Conservation (phyloP, 1,284 basidiomycete genomes). For the Pulveroboletus sp. region DNA sequence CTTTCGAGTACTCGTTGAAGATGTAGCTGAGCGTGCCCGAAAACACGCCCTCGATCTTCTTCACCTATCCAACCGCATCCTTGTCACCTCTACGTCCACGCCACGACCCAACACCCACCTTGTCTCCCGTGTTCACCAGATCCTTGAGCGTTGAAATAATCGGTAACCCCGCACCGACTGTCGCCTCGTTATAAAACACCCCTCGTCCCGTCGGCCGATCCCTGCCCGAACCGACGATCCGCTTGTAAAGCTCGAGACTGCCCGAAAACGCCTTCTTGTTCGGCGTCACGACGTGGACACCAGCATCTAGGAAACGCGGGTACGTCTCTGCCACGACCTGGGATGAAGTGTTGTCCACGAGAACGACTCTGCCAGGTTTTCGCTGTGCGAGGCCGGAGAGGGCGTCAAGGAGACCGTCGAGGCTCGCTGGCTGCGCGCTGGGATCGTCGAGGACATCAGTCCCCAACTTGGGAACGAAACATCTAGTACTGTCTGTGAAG, state of each 20-base stretch:
- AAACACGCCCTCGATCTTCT: constrained; percentile 85
- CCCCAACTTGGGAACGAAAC: constrained; percentile 44
- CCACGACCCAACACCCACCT: constrained; percentile 46
- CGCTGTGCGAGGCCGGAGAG: constrained; percentile 38
- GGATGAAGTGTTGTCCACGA: constrained; percentile 95
- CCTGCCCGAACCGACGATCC: constrained; percentile 49
- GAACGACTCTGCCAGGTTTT: constrained; percentile 57
- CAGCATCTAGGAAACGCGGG: constrained; percentile 77
- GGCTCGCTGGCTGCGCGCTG: constrained; percentile 45
- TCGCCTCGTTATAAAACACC: constrained; percentile 88
- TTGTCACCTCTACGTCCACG: not conserved
- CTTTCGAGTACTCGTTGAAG: constrained; percentile 93
- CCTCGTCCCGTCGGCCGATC: constrained; percentile 49
- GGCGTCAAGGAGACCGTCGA: constrained; percentile 42
- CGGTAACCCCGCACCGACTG: constrained; percentile 95
- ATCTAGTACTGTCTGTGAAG: constrained; percentile 50
- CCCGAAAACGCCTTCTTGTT: constrained; percentile 98
- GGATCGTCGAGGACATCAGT: constrained; percentile 41
- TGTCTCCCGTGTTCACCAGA: constrained; percentile 89
- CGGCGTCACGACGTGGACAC: constrained; percentile 90
- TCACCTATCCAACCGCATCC: constrained; percentile 46
- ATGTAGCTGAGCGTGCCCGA: constrained; percentile 98
- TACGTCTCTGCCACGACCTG: constrained; percentile 84
- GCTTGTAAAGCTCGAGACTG: constrained; percentile 68
- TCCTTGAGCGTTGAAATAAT: constrained; percentile 92